Evolutionary conservation across 2,329 filamentous ascomycete species (phyloP).

Genomic region (Fusarium robinianum): DNA sequence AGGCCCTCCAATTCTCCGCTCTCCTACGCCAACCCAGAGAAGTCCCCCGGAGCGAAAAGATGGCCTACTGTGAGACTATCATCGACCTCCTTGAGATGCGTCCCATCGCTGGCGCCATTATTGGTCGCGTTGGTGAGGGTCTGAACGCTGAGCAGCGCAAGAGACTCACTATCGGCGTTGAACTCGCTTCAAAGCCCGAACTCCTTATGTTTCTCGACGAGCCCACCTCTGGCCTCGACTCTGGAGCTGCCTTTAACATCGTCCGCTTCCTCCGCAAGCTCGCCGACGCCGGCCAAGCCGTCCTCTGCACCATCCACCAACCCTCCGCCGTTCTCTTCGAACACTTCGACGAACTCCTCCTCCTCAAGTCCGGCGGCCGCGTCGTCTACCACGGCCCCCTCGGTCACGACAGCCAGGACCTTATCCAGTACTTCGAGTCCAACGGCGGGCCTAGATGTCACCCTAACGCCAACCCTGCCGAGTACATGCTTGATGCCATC

Average conservation of each 20-base stretch:
- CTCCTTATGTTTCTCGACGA: slow-evolving; percentile 70
- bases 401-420: slow-evolving; percentile 51
- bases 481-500: slow-evolving; percentile 61
- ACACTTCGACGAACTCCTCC: slow-evolving; percentile 59
- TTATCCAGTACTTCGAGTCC: slow-evolving; percentile 58
- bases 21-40: slow-evolving; percentile 64
- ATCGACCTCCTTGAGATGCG: slow-evolving; percentile 71
- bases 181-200: slow-evolving; percentile 61
- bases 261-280: slow-evolving; percentile 65
- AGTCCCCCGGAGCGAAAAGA: slow-evolving; percentile 63
- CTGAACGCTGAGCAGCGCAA: slow-evolving; percentile 65
- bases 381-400: slow-evolving; percentile 60
- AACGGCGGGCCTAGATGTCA: slow-evolving; percentile 55
- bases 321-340: slow-evolving; percentile 61
- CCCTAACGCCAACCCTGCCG: slow-evolving; percentile 55
- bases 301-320: slow-evolving; percentile 65
- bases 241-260: slow-evolving; percentile 63
- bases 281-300: slow-evolving; percentile 62
- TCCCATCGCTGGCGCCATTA: slow-evolving; percentile 67
- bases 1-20: slow-evolving; percentile 69
- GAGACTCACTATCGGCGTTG: slow-evolving; percentile 59
- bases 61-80: slow-evolving; percentile 69
- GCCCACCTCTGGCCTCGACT: slow-evolving; percentile 62
- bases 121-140: slow-evolving; percentile 63
- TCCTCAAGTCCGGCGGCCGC: slow-evolving; percentile 58